Evolutionary conservation across 768 basidiomycete species (phyloP), one percentile per base, ranked within the genome.

Genomic region (Leccinum uliginosum): DNA sequence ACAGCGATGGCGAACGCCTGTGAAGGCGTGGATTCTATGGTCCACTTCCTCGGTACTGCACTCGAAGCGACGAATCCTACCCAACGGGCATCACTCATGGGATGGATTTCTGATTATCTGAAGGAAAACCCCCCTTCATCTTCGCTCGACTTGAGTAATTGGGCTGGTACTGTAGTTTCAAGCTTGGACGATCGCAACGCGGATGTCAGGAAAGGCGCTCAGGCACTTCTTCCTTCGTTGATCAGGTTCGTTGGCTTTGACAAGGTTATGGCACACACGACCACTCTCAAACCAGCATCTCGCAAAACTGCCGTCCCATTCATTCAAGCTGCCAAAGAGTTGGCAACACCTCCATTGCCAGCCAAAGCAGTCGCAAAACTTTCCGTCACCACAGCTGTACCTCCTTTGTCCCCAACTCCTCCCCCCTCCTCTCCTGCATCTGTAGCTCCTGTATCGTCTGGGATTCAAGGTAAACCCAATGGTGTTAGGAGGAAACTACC

Each of bases 181-280:
- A 93, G 84, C 59, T 80, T 99, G 32, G 97, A 99, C 67, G 97
- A 99, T 70, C 84, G 93, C 29, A 96, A 76, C 65, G 81, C 81
- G 11, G 97, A 99, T 68, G 91, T 98, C 21, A 84, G 97, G 55
- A 98, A 98, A 73, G 86, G 85, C 14, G 93, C 94, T 6, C 89
- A 91, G 62, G 85, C 85, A 2, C 69, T 98, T 27, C 73, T 99
- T 14, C 92, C 93, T 0, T 73, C 76, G 45, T 71, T 99, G 55
- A 86, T 98, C 50, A 73, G 79, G 3, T 83, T 72, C 48, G 85
- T 84, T 30, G 93, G 97, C 6, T 93, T 83, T 66, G 90, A 93
- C 61, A 84, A 84, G 64, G 86, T 98, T 50, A 78, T 97, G 78
- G 85, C 91, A 34, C 87, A 93, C 72, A 89, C 93, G 11, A 85